Percentiles rank a stretch among this genome's conserved stretches.
Conservation (phyloP, 805 yeast genomes). For the Priceomyces carsonii region DNA sequence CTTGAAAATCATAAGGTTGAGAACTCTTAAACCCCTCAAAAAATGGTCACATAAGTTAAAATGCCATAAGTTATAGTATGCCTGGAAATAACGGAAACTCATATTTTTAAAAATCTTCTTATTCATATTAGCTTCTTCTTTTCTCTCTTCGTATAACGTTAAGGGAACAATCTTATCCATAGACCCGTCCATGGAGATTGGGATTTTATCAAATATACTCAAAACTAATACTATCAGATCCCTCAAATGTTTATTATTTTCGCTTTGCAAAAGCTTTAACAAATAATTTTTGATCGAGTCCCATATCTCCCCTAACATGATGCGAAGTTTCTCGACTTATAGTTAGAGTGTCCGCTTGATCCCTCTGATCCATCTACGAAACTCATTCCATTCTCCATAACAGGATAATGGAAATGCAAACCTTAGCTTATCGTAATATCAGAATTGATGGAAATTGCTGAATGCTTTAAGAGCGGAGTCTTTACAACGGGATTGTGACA, state of each 20-base stretch:
- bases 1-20: slow-evolving; percentile 50
- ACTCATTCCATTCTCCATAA: slow-evolving; percentile 68
- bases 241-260: slow-evolving; percentile 34
- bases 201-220: slow-evolving; percentile 62
- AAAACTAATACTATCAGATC: slow-evolving; percentile 55
- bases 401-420: slow-evolving; percentile 67
- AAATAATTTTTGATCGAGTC: slow-evolving; percentile 56
- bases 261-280: slow-evolving; percentile 37
- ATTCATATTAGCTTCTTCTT: slow-evolving; percentile 23
- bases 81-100: slow-evolving; percentile 61
- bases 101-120: slow-evolving; percentile 46
- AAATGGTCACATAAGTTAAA: slow-evolving; percentile 64
- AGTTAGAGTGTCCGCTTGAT: slow-evolving; percentile 43
- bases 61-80: slow-evolving; percentile 78
- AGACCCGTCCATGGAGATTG: slow-evolving; percentile 42
- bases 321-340: slow-evolving; percentile 61
- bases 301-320: slow-evolving; percentile 66
- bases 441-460: slow-evolving; percentile 65
- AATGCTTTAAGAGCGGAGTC: slow-evolving; percentile 67
- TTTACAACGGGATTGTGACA: slow-evolving; percentile 71
- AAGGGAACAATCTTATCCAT: slow-evolving; percentile 45
- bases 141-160: slow-evolving; percentile 31
- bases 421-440: slow-evolving; percentile 76
- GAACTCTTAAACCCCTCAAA: slow-evolving; percentile 13
- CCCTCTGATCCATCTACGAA: slow-evolving; percentile 53